These are phyloP conservation scores for Globisporangium megalacanthum DNA, from an alignment of 352 stramenopile species.

Conservation along the genomic window DNA sequence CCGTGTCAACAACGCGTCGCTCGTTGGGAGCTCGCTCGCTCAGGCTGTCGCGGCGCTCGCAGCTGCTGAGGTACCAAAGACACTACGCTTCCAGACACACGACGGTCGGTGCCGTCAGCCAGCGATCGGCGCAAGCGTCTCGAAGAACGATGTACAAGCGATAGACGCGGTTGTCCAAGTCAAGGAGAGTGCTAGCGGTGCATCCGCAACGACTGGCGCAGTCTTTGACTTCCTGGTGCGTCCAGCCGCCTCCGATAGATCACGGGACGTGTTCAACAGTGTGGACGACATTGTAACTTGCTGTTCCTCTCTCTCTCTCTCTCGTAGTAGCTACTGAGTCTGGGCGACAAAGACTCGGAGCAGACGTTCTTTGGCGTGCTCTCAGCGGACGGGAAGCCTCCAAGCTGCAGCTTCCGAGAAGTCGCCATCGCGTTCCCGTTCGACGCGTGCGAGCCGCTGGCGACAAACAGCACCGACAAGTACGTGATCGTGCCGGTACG, in stretches of 20 bases:
- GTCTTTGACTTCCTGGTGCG: slow-evolving; percentile 50
- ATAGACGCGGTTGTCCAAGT: too few species aligned
- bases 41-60: slow-evolving; percentile 35
- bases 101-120: slow-evolving; percentile 34
- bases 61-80: slow-evolving; percentile 34
- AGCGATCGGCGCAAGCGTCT: not conserved
- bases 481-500: slow-evolving; percentile 60
- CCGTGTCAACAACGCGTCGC: slow-evolving; percentile 43
- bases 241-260: too few species aligned
- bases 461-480: slow-evolving; percentile 34
- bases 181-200: too few species aligned
- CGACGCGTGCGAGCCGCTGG: slow-evolving; percentile 46
- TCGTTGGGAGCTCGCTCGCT: slow-evolving; percentile 28
- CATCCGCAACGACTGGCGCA: not conserved
- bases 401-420: slow-evolving; percentile 48
- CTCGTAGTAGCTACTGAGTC: slow-evolving; percentile 29
- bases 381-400: slow-evolving; percentile 44
- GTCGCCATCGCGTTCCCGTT: slow-evolving; percentile 46
- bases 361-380: slow-evolving; percentile 47
- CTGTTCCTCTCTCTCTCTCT: not conserved
- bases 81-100: slow-evolving; percentile 50
- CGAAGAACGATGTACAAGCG: too few species aligned
- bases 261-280: too few species aligned
- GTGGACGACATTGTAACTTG: too few species aligned
- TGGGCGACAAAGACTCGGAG: slow-evolving; percentile 36